These are phyloP conservation scores for Candolleomyces aberdarensis DNA, from an alignment of 768 basidiomycete species.

Conservation along the genomic window DNA sequence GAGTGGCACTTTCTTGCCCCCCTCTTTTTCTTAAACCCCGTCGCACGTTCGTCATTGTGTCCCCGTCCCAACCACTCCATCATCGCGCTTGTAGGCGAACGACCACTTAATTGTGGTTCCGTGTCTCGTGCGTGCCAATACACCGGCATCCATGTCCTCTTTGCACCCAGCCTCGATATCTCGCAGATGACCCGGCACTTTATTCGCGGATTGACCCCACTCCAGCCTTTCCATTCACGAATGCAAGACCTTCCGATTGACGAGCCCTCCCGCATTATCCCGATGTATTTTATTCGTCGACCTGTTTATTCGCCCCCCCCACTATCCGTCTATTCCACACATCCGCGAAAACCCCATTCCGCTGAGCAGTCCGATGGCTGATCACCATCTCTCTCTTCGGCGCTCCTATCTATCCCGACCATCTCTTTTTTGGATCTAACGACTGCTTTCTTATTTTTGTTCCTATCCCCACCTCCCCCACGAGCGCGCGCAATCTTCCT, in stretches of 20 bases:
- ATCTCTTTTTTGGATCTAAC: slow-evolving; percentile 3
- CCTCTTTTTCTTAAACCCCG: slow-evolving; percentile 36
- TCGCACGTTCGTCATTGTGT: slow-evolving; percentile 38
- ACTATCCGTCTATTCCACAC: slow-evolving; percentile 16
- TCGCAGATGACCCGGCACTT: slow-evolving; percentile 18
- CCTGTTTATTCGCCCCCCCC: slow-evolving; percentile 9
- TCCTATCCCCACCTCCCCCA: not conserved
- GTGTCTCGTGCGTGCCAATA: slow-evolving; percentile 76
- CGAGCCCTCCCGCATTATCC: slow-evolving; percentile 29
- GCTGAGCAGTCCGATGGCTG: slow-evolving; percentile 1
- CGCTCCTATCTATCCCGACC: not conserved
- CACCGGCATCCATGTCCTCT: slow-evolving; percentile 55
- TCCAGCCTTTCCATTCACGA: slow-evolving; percentile 12
- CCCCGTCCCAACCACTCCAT: slow-evolving; percentile 54
- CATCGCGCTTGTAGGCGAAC: slow-evolving; percentile 59
- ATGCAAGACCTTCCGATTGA: slow-evolving; percentile 12
- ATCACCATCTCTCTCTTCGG: slow-evolving; percentile 5
- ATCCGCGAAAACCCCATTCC: slow-evolving; percentile 8
- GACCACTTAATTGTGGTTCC: slow-evolving; percentile 83
- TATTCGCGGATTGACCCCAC: slow-evolving; percentile 8
- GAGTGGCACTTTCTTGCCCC: slow-evolving; percentile 54
- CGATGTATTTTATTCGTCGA: slow-evolving; percentile 42
- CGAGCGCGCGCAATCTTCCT: slow-evolving; percentile 8
- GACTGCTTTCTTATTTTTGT: slow-evolving; percentile 1
- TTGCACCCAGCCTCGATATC: slow-evolving; percentile 24